Conservation (phyloP, 1,139 yeast species). For the Arxiozyma slooffiae region DNA sequence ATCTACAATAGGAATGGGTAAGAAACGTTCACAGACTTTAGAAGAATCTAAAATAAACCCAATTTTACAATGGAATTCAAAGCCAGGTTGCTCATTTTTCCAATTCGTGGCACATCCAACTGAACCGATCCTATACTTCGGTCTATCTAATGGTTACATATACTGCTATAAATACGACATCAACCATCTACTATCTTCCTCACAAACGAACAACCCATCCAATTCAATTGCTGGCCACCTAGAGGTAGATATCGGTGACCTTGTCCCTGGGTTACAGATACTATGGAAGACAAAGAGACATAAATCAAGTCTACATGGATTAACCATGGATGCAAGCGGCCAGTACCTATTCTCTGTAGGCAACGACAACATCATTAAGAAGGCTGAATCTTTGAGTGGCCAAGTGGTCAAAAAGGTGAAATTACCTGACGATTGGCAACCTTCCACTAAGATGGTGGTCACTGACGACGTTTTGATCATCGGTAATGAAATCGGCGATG, state of each 20-base stretch:
- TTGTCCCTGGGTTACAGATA: constrained; percentile 9
- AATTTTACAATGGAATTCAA: constrained; percentile 26
- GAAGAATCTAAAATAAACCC: constrained; percentile 39
- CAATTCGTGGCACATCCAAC: constrained; percentile 75
- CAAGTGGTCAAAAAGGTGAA: constrained; percentile 53
- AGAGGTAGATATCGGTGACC: not conserved
- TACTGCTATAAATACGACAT: constrained; percentile 49
- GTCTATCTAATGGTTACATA: constrained; percentile 73
- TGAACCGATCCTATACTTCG: constrained; percentile 53
- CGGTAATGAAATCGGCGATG: constrained; percentile 73
- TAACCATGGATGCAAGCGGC: constrained; percentile 53
- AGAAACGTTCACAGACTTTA: constrained; percentile 16
- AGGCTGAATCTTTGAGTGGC: constrained; percentile 65
- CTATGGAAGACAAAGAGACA: constrained; percentile 85
- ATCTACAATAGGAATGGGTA: constrained; percentile 3
- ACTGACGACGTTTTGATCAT: constrained; percentile 57
- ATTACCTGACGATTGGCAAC: constrained; percentile 31
- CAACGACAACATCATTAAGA: constrained; percentile 68
- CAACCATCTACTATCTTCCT: constrained; percentile 19
- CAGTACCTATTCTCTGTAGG: constrained; percentile 56
- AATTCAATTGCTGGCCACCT: not conserved
- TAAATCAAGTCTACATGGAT: constrained; percentile 75
- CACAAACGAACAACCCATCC: constrained; percentile 9
- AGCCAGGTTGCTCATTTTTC: constrained; percentile 44
- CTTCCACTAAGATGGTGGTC: constrained; percentile 52